Percentiles rank a stretch among this genome's conserved stretches.
Conservation (phyloP, 2,329 filamentous ascomycete genomes). For the Penicillium sp. region DNA sequence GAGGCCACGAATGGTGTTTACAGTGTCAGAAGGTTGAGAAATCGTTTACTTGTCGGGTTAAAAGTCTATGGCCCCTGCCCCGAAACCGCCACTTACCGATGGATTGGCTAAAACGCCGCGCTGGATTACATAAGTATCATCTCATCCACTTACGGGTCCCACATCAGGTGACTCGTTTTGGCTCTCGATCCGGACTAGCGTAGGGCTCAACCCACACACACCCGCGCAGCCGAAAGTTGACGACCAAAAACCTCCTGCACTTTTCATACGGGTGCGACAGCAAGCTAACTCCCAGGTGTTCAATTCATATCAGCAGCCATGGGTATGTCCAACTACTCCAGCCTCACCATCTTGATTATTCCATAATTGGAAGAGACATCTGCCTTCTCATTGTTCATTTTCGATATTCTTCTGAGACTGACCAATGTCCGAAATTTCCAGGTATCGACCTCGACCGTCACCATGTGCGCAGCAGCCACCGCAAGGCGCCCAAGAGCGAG, state of each 20-base stretch:
- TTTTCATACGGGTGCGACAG: constrained; percentile 46
- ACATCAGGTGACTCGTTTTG: constrained; percentile 16
- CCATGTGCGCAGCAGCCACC: constrained; percentile 71
- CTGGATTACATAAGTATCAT: neutral
- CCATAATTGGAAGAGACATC: neutral
- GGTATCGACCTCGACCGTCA: constrained; percentile 64
- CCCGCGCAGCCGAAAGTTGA: constrained; percentile 46
- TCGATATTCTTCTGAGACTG: constrained; percentile 15
- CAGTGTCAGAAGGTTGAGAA: too few species aligned
- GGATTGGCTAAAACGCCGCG: neutral
- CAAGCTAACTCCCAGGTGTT: constrained; percentile 46
- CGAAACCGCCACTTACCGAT: too few species aligned
- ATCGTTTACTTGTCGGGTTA: too few species aligned
- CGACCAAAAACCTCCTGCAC: constrained; percentile 45
- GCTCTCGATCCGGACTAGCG: constrained; percentile 37
- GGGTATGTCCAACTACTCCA: constrained; percentile 40
- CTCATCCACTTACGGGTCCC: neutral
- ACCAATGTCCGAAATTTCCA: constrained; percentile 29
- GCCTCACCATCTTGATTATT: neutral
- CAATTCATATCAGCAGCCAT: constrained; percentile 49
- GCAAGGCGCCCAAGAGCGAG: constrained; percentile 95
- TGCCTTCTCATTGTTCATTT: neutral
- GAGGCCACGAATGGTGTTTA: too few species aligned
- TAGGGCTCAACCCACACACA: constrained; percentile 52
- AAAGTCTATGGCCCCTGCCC: too few species aligned